A percentile compares a stretch with the other conserved stretches of the same genome.
Evolutionary conservation across 495 filamentous ascomycete species (phyloP).

Genomic region (Pseudoneurospora amorphoporcata): DNA sequence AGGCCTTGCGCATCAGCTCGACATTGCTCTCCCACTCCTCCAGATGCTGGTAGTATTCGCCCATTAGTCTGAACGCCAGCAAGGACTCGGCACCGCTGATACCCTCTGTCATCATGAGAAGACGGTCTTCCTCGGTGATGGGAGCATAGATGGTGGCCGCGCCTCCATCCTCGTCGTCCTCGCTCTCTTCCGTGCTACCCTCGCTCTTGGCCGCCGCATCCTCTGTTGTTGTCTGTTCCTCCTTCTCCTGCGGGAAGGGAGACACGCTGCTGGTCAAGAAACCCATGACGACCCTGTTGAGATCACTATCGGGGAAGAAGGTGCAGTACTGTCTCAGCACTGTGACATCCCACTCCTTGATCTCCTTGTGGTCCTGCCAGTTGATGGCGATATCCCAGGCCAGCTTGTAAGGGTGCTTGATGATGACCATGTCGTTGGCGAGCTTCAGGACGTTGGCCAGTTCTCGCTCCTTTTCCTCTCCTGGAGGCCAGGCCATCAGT

Average conservation of each 20-base stretch:
- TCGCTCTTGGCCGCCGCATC: slow-evolving; percentile 4
- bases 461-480: slow-evolving; percentile 54
- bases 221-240: slow-evolving; percentile 12
- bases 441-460: slow-evolving; percentile 58
- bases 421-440: slow-evolving; percentile 86
- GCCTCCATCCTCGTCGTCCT: slow-evolving; percentile 44
- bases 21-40: slow-evolving; percentile 81
- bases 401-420: slow-evolving; percentile 81
- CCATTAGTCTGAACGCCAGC: slow-evolving; percentile 75
- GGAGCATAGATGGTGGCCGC: slow-evolving; percentile 37
- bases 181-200: slow-evolving; percentile 18
- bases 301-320: slow-evolving; percentile 76
- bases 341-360: slow-evolving; percentile 60
- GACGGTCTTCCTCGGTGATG: slow-evolving; percentile 56
- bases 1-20: slow-evolving; percentile 65
- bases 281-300: slow-evolving; percentile 67
- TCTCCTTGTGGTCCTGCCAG: slow-evolving; percentile 70
- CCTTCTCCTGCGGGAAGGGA: slow-evolving; percentile 51
- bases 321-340: slow-evolving; percentile 67
- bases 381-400: slow-evolving; percentile 87
- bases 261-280: slow-evolving; percentile 78
- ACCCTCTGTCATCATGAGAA: slow-evolving; percentile 77
- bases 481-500: slow-evolving; percentile 52
- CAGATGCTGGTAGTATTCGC: slow-evolving; percentile 71
- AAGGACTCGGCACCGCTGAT: slow-evolving; percentile 63